Evolutionary conservation across 257 asterid species (phyloP).

Genomic region (Plectranthus barbatus): DNA sequence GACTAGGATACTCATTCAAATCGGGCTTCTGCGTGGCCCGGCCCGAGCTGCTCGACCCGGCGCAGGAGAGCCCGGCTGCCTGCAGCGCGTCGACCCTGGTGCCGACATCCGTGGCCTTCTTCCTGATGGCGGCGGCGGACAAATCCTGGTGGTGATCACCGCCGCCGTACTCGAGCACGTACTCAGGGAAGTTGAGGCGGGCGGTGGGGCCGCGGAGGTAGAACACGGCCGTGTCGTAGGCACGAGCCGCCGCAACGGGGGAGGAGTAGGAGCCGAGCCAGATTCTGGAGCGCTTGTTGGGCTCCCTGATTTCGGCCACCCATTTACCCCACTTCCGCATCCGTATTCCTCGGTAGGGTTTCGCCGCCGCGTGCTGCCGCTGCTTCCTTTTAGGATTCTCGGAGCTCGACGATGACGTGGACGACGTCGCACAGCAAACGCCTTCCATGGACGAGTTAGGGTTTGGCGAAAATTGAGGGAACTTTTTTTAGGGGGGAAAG

Average conservation of each 20-base stretch:
- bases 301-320: too few species aligned
- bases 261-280: constrained; percentile 48
- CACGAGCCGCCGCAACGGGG: constrained; percentile 50
- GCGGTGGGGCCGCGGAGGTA: constrained; percentile 50
- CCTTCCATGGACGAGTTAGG: constrained; percentile 30
- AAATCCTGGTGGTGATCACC: constrained; percentile 15
- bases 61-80: constrained; percentile 4
- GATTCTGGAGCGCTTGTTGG: constrained; percentile 40
- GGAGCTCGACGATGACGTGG: constrained; percentile 24
- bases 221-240: constrained; percentile 43
- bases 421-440: constrained; percentile 23
- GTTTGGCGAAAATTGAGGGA: not conserved
- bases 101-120: constrained; percentile 44
- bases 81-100: constrained; percentile 42
- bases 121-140: constrained; percentile 40
- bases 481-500: not conserved
- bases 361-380: constrained; percentile 21
- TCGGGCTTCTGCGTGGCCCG: constrained; percentile 24
- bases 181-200: constrained; percentile 43
- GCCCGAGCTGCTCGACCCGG: not conserved
- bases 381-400: constrained; percentile 19
- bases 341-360: constrained; percentile 39
- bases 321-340: constrained; percentile 48
- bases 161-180: constrained; percentile 18
- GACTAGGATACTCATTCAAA: constrained; percentile 33